phyloP scores from a whole-genome alignment of 2,329 filamentous ascomycete species.

The Verticillium albo-atrum region DNA sequence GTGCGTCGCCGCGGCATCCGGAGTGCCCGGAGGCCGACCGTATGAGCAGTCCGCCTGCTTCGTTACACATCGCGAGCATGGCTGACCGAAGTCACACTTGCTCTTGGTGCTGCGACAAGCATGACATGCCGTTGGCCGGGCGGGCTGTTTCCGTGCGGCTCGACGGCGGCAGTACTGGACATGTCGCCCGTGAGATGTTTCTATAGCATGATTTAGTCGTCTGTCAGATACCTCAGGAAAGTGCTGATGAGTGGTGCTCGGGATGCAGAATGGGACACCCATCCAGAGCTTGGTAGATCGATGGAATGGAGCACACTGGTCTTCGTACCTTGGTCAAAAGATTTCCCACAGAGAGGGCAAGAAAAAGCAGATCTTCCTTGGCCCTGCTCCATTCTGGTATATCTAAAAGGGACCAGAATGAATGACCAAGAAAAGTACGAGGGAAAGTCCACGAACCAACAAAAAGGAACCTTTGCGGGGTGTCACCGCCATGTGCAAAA shows the following conservation, averaged over 20 bases:
- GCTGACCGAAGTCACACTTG: conserved; percentile 1
- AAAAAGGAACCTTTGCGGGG: not conserved
- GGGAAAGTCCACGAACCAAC: no score
- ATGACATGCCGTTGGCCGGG: not conserved
- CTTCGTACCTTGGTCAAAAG: not conserved
- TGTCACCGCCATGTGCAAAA: not conserved
- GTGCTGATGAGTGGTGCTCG: no score
- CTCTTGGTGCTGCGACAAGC: not conserved
- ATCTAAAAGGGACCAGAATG: not conserved
- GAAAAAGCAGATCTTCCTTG: not conserved
- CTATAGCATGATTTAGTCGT: no score
- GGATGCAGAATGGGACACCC: no score
- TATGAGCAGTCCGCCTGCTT: not conserved
- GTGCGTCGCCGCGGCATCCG: not conserved
- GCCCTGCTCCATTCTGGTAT: not conserved
- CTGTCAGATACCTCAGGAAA: not conserved
- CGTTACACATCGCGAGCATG: not conserved
- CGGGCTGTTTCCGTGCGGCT: not conserved
- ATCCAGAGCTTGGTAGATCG: not conserved
- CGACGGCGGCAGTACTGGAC: conserved; percentile 3
- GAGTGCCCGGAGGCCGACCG: not conserved
- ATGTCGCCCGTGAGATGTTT: conserved; percentile 1
- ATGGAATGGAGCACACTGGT: not conserved
- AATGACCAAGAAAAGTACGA: not conserved
- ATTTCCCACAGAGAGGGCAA: not conserved